phyloP scores from a whole-genome alignment of 208 protist genomes.

The Trypanosoma vivax region DNA sequence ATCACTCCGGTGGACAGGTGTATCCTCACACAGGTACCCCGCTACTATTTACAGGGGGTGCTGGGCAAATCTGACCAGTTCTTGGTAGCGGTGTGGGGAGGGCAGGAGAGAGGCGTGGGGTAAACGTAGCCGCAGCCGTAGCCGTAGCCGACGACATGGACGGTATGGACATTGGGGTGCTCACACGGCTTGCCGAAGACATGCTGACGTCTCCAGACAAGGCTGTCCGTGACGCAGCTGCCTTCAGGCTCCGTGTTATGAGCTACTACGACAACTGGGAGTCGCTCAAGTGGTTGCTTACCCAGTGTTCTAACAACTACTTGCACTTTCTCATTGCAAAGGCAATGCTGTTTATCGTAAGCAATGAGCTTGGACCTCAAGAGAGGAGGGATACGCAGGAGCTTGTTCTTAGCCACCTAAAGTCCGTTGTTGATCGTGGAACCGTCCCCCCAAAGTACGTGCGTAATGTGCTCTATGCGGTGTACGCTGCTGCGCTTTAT shows the following conservation, averaged over 20 bases:
- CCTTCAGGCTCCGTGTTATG: slow-evolving; percentile 61
- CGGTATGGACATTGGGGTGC: slow-evolving; percentile 24
- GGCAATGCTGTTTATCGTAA: slow-evolving; percentile 78
- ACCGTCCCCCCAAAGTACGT: slow-evolving; percentile 57
- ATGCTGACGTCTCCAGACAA: slow-evolving; percentile 59
- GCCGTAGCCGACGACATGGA: slow-evolving; percentile 7
- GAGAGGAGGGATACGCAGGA: slow-evolving; percentile 62
- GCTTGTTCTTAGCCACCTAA: slow-evolving; percentile 59
- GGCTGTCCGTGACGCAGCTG: slow-evolving; percentile 40
- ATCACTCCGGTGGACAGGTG: too few relatives aligned
- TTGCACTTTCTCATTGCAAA: slow-evolving; percentile 80
- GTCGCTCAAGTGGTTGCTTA: slow-evolving; percentile 47
- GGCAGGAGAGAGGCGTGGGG: neutral
- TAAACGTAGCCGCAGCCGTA: too few relatives aligned
- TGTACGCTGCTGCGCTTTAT: slow-evolving; percentile 66
- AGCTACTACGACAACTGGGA: slow-evolving; percentile 81
- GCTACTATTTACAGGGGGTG: too few relatives aligned
- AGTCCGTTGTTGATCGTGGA: slow-evolving; percentile 20
- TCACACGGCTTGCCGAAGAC: slow-evolving; percentile 25
- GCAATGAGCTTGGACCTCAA: slow-evolving; percentile 78
- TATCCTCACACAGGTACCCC: too few relatives aligned
- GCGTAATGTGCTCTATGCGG: slow-evolving; percentile 53
- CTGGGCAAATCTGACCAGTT: neutral
- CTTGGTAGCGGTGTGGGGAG: neutral
- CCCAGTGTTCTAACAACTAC: slow-evolving; percentile 46